These are phyloP conservation scores for Iris macrosiphon DNA, from an alignment of 106 monocot genomes.

Conservation along the genomic window DNA sequence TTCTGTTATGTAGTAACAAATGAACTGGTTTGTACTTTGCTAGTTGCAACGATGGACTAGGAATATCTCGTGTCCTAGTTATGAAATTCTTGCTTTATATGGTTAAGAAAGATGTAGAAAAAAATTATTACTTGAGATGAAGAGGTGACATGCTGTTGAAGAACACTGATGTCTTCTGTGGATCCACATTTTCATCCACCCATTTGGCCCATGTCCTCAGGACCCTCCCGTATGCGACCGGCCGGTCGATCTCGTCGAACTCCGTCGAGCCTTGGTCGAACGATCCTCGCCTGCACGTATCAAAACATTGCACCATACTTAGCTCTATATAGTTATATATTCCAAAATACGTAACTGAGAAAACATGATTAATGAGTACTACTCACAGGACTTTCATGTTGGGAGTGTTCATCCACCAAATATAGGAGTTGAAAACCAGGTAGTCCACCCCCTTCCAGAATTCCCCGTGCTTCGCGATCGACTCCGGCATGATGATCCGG, in stretches of 20 bases:
- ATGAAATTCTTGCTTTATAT: too few relatives aligned
- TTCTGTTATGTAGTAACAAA: too few relatives aligned
- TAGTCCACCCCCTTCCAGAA: constrained; percentile 55
- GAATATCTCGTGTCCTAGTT: too few relatives aligned
- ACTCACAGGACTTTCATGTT: constrained; percentile 66
- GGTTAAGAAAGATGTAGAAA: too few relatives aligned
- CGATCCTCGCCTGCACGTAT: constrained; percentile 19
- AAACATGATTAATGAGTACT: neutral
- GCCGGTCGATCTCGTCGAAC: constrained; percentile 58
- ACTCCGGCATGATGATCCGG: constrained; percentile 57
- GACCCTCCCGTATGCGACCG: constrained; percentile 31
- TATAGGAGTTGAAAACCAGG: constrained; percentile 67
- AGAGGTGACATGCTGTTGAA: constrained; percentile 67
- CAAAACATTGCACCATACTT: too few relatives aligned
- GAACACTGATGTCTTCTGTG: constrained; percentile 43
- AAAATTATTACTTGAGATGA: constrained; percentile 64
- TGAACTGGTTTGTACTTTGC: too few relatives aligned
- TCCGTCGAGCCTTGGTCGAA: constrained; percentile 31
- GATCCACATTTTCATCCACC: constrained; percentile 63
- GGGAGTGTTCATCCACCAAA: constrained; percentile 79
- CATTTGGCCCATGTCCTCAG: constrained; percentile 67
- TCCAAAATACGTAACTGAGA: too few relatives aligned
- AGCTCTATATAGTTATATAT: too few relatives aligned
- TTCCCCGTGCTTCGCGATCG: constrained; percentile 33
- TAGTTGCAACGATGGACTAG: too few relatives aligned